Conservation (phyloP, 2,329 filamentous ascomycete species). For the Ramularia endophylla region DNA sequence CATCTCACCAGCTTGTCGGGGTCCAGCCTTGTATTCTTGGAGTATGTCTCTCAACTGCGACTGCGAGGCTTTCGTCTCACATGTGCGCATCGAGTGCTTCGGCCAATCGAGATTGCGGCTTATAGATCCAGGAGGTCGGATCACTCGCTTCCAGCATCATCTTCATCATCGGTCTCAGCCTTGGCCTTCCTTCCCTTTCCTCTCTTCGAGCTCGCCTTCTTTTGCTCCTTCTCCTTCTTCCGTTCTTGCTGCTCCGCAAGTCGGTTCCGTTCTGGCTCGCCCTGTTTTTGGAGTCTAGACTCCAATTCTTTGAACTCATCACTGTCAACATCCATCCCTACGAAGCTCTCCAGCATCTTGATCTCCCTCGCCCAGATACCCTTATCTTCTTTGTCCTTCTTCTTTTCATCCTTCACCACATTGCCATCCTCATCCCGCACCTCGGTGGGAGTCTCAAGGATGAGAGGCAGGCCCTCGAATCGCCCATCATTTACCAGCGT, state of each 20-base stretch:
- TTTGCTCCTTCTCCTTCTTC: slow-evolving; percentile 58
- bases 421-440: slow-evolving; percentile 60
- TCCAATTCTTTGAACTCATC: slow-evolving; percentile 66
- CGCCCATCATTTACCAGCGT: slow-evolving; percentile 76
- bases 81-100: too few relatives aligned
- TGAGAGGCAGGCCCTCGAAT: slow-evolving; percentile 77
- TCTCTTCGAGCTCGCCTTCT: slow-evolving; percentile 32
- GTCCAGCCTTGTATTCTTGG: too few relatives aligned
- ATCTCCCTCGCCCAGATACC: slow-evolving; percentile 89
- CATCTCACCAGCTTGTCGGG: too few relatives aligned
- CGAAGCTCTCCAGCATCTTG: slow-evolving; percentile 82
- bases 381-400: slow-evolving; percentile 64
- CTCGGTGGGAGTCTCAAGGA: slow-evolving; percentile 94
- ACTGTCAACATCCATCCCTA: slow-evolving; percentile 74
- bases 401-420: slow-evolving; percentile 33
- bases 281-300: slow-evolving; percentile 58
- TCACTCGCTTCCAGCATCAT: slow-evolving; percentile 4
- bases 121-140: not conserved
- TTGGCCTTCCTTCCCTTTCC: slow-evolving; percentile 35
- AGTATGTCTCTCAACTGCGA: too few relatives aligned
- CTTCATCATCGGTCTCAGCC: slow-evolving; percentile 33
- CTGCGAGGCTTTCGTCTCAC: too few relatives aligned
- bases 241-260: slow-evolving; percentile 74
- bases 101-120: not conserved
- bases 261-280: slow-evolving; percentile 65